Conservation (phyloP, 805 yeast species). For the Candida argentea region DNA sequence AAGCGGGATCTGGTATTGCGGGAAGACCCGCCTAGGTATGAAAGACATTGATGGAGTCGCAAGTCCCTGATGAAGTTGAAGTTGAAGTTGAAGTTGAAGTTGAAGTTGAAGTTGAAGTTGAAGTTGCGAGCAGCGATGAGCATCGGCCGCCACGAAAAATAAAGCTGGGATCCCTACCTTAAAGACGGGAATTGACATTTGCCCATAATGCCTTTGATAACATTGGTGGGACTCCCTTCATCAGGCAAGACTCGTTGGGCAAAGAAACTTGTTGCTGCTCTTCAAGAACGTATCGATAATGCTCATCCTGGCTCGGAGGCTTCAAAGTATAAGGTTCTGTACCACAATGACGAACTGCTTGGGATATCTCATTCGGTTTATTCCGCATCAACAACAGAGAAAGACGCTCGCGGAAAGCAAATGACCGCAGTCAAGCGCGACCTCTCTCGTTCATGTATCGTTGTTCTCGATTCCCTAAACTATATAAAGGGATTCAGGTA, state of each 20-base stretch:
- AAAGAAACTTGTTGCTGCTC: constrained; percentile 33
- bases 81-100: background rate
- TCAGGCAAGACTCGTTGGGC: constrained; percentile 81
- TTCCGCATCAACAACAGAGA: constrained; percentile 64
- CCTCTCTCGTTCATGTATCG: constrained; percentile 56
- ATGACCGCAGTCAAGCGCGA: constrained; percentile 85
- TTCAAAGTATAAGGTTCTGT: constrained; percentile 50
- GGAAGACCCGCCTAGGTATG: constrained; percentile 63
- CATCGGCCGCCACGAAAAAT: background rate
- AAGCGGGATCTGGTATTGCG: constrained; percentile 55
- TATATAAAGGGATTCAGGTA: constrained; percentile 94
- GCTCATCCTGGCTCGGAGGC: constrained; percentile 41
- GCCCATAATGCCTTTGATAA: constrained; percentile 64
- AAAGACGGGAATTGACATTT: background rate
- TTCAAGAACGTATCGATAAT: constrained; percentile 36
- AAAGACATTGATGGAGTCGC: constrained; percentile 28
- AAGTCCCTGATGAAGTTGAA: background rate
- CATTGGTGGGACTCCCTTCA: constrained; percentile 78
- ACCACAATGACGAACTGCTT: constrained; percentile 70
- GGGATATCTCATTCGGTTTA: constrained; percentile 65
- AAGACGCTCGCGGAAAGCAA: constrained; percentile 72
- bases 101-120: background rate
- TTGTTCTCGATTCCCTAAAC: constrained; percentile 74
- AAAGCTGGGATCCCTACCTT: no score
- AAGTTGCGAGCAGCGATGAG: constrained; percentile 1